These are phyloP conservation scores for Leccinum griseonigrum DNA, from an alignment of 1,284 basidiomycete species.

Conservation along the genomic window DNA sequence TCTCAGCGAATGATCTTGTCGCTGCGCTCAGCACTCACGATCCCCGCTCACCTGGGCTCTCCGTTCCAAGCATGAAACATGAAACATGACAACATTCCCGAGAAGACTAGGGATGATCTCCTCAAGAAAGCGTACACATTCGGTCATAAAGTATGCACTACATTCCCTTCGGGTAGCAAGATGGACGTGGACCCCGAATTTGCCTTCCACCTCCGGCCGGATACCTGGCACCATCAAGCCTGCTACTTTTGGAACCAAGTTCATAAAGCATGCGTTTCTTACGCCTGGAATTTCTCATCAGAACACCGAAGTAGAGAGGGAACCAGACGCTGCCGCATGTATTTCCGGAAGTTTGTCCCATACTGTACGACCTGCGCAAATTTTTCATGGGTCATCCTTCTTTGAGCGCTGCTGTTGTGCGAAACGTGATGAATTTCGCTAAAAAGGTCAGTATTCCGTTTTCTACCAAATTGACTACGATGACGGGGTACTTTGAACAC, in stretches of 20 bases:
- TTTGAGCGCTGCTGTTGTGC: slow-evolving; percentile 52
- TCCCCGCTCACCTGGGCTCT: slow-evolving; percentile 53
- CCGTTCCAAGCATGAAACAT: slow-evolving; percentile 32
- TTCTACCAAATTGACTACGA: not conserved
- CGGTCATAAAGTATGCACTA: slow-evolving; percentile 45
- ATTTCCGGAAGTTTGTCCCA: slow-evolving; percentile 44
- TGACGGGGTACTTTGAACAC: not conserved
- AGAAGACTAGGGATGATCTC: slow-evolving; percentile 54
- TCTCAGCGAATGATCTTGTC: slow-evolving; percentile 31
- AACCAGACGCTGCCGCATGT: slow-evolving; percentile 26
- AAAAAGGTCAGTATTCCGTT: slow-evolving; percentile 39
- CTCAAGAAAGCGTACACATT: slow-evolving; percentile 57
- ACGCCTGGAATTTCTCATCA: slow-evolving; percentile 30
- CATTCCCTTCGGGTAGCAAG: slow-evolving; percentile 19
- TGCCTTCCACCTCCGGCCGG: slow-evolving; percentile 48
- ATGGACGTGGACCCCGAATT: slow-evolving; percentile 12
- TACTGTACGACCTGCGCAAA: slow-evolving; percentile 40
- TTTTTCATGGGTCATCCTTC: slow-evolving; percentile 34
- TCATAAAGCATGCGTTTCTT: slow-evolving; percentile 45
- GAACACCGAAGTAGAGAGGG: slow-evolving; percentile 31
- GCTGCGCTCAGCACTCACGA: slow-evolving; percentile 35
- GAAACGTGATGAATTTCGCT: slow-evolving; percentile 59
- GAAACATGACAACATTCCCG: slow-evolving; percentile 33
- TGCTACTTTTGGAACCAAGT: slow-evolving; percentile 66
- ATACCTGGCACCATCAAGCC: slow-evolving; percentile 42